phyloP scores from a whole-genome alignment of 495 filamentous ascomycete species.

The Annulohypoxylon bovei region DNA sequence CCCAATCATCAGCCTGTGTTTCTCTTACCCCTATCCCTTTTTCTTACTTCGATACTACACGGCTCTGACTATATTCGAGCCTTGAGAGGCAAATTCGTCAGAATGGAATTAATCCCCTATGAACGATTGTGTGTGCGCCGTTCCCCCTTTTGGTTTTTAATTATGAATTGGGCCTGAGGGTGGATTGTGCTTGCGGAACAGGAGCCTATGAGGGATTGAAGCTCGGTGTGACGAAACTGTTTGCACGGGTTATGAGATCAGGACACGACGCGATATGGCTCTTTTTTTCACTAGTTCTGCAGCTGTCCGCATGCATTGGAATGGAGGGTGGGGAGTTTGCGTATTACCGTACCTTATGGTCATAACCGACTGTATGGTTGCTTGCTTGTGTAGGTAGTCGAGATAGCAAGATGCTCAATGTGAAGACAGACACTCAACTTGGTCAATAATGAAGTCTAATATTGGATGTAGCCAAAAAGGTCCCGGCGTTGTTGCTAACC shows the following conservation, averaged over 20 bases:
- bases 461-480: background rate
- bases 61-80: conserved; percentile 15
- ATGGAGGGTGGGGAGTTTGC: conserved; percentile 32
- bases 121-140: background rate
- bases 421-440: conserved; percentile 24
- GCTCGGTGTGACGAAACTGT: conserved; percentile 26
- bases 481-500: background rate
- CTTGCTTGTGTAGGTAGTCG: conserved; percentile 18
- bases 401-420: conserved; percentile 25
- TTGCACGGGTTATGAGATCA: conserved; percentile 39
- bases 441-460: background rate
- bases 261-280: conserved; percentile 36
- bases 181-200: background rate
- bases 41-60: background rate
- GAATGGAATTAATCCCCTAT: conserved; percentile 6
- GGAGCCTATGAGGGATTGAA: conserved; percentile 4
- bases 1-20: conserved; percentile 24
- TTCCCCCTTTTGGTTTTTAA: background rate
- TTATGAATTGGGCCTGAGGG: background rate
- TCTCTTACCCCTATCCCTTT: conserved; percentile 18
- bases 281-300: conserved; percentile 28
- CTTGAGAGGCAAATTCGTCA: conserved; percentile 8
- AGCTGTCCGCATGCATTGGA: conserved; percentile 34
- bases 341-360: conserved; percentile 13
- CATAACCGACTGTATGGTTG: conserved; percentile 7